These are phyloP conservation scores for Pyrus betulifolia DNA, from an alignment of 306 rosid genomes.

Conservation along the genomic window DNA sequence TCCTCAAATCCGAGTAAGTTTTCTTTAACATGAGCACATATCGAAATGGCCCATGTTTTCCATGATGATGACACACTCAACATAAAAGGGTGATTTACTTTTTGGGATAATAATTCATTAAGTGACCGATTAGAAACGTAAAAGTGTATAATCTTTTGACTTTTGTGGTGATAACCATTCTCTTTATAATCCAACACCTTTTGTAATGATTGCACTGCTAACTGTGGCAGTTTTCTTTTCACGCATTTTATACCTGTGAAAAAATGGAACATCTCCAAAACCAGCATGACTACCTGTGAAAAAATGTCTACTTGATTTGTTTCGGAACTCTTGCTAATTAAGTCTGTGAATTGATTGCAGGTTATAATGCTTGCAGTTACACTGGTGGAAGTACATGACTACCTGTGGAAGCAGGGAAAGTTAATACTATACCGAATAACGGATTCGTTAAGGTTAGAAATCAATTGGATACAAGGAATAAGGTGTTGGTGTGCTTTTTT, in stretches of 20 bases:
- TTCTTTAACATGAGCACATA: background rate
- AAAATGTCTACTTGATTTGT: no score
- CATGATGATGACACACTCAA: background rate
- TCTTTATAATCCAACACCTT: background rate
- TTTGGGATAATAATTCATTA: background rate
- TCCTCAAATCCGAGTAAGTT: slow-evolving; percentile 83
- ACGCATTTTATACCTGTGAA: background rate
- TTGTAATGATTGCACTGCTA: background rate
- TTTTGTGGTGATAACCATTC: background rate
- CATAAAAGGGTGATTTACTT: background rate
- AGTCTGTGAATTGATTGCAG: slow-evolving; percentile 21
- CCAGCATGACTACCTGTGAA: no score
- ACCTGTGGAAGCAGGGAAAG: background rate
- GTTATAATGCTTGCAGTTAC: slow-evolving; percentile 71
- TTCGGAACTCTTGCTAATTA: background rate
- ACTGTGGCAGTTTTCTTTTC: background rate
- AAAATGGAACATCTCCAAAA: background rate
- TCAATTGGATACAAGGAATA: background rate
- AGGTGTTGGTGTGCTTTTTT: background rate
- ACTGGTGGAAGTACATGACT: slow-evolving; percentile 51
- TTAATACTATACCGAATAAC: background rate
- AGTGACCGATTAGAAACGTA: slow-evolving; percentile 3
- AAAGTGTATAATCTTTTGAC: background rate
- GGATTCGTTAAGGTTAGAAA: background rate
- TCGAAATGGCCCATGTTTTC: background rate